Conservation (phyloP, 179 eudicot species). For the Silene noctiflora region DNA sequence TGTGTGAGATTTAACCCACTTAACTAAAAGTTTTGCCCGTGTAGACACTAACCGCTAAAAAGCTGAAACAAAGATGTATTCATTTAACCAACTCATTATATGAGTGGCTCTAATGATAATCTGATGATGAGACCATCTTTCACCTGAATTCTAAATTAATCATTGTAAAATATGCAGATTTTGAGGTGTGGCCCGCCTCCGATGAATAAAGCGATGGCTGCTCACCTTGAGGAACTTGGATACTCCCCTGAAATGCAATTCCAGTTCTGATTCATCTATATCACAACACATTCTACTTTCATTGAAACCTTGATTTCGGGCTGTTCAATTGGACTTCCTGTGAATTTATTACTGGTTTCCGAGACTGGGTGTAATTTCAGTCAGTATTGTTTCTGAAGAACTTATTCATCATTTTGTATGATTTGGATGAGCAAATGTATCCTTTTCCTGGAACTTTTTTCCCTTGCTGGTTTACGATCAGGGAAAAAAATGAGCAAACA, state of each 20-base stretch:
- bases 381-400: not conserved
- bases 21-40: too few relatives aligned
- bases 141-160: not conserved
- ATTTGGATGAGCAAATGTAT: not conserved
- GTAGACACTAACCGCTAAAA: too few relatives aligned
- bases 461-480: not conserved
- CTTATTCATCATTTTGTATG: conserved; percentile 1
- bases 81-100: too few relatives aligned
- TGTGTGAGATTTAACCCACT: too few relatives aligned
- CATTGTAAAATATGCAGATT: conserved; percentile 32
- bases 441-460: not conserved
- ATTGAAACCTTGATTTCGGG: conserved; percentile 11
- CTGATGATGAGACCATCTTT: not conserved
- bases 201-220: conserved; percentile 75
- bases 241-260: conserved; percentile 59
- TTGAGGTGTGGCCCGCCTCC: conserved; percentile 80
- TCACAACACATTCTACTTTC: conserved; percentile 8
- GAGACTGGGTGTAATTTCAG: conserved; percentile 2
- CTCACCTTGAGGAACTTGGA: conserved; percentile 59
- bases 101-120: too few relatives aligned
- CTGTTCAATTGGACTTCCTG: conserved; percentile 12
- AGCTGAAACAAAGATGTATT: too few relatives aligned
- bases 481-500: not conserved
- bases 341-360: conserved; percentile 3
- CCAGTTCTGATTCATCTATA: conserved; percentile 42